Conservation (phyloP, 345 rosid species). For the Hirschfeldia incana region DNA sequence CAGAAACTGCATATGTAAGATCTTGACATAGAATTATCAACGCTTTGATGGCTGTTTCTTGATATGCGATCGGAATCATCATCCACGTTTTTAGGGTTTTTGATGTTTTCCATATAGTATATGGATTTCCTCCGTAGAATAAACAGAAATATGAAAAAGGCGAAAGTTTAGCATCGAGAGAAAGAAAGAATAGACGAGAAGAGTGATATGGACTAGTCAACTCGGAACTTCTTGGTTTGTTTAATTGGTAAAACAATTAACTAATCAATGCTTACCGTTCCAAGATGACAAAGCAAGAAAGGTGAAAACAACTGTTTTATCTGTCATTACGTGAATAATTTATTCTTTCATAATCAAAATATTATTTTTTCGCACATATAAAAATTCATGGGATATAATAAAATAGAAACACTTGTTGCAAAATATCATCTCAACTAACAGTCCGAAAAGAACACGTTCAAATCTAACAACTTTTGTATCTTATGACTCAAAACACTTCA, state of each 20-base stretch:
- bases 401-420: not conserved
- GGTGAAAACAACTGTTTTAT: constrained; percentile 23
- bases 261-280: constrained; percentile 10
- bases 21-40: constrained; percentile 39
- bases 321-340: constrained; percentile 19
- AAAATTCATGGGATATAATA: not conserved
- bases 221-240: not conserved
- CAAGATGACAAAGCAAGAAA: constrained; percentile 18
- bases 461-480: not conserved
- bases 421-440: constrained; percentile 12
- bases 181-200: not conserved
- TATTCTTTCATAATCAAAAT: not conserved
- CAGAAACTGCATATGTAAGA: constrained; percentile 79
- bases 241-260: not conserved
- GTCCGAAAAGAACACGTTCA: not conserved
- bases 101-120: constrained; percentile 26
- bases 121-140: not conserved
- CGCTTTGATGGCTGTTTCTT: constrained; percentile 17
- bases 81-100: constrained; percentile 20
- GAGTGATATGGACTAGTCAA: constrained; percentile 30
- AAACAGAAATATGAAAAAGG: constrained; percentile 14
- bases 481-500: not conserved
- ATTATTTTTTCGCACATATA: not conserved
- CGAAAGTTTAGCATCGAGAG: not conserved
- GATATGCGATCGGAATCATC: constrained; percentile 21